These are phyloP conservation scores for Leccinum insolens DNA, from an alignment of 1,284 basidiomycete species.

Conservation along the genomic window DNA sequence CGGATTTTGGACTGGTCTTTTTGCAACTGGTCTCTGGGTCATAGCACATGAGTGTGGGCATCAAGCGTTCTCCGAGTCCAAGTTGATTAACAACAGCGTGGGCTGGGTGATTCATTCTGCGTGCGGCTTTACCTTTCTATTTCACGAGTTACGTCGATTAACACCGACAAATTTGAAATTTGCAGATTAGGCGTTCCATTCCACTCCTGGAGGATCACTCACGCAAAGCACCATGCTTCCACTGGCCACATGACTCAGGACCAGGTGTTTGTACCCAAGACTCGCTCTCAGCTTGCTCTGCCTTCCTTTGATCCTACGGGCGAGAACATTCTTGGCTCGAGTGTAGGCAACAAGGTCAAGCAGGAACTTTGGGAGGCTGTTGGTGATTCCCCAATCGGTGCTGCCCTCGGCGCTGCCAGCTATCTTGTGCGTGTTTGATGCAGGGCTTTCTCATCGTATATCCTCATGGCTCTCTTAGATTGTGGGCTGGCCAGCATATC, in stretches of 20 bases:
- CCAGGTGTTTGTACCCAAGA: conserved; percentile 95
- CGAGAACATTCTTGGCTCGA: conserved; percentile 71
- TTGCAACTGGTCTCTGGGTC: conserved; percentile 94
- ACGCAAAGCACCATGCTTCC: conserved; percentile 96
- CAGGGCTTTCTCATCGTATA: neutral
- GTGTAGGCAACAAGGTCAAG: conserved; percentile 74
- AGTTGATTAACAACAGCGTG: conserved; percentile 90
- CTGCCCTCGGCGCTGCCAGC: conserved; percentile 63
- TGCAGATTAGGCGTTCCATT: conserved; percentile 90
- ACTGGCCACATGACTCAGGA: conserved; percentile 96
- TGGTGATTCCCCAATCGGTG: conserved; percentile 91
- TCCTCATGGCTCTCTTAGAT: conserved; percentile 45
- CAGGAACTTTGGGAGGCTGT: conserved; percentile 85
- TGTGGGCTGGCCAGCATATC: conserved; percentile 87
- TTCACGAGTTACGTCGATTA: conserved; percentile 22
- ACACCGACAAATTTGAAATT: conserved; percentile 32
- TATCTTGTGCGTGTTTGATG: conserved; percentile 61
- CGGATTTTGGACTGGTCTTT: conserved; percentile 82
- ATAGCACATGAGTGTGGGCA: conserved; percentile 93
- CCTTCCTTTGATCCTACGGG: conserved; percentile 66
- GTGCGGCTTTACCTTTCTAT: conserved; percentile 41
- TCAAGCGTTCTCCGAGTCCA: conserved; percentile 96
- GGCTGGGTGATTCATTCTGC: conserved; percentile 95
- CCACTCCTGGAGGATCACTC: conserved; percentile 97
- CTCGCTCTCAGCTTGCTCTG: conserved; percentile 74